Base-by-base conservation (phyloP, 2,329 filamentous ascomycete genomes). In the Dothistroma pini region DNA sequence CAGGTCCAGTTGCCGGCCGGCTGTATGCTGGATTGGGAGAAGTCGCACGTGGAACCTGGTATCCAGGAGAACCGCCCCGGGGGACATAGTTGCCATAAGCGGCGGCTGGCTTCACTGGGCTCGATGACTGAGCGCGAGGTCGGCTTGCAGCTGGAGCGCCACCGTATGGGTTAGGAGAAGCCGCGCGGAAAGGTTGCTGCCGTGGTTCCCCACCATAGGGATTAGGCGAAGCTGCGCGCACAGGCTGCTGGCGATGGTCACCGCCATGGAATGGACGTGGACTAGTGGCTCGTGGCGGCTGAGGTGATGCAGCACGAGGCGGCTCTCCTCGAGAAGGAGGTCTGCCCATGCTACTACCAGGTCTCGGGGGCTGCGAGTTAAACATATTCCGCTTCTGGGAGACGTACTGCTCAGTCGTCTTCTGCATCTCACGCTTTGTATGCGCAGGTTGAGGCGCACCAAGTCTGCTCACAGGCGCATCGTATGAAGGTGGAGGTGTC, bases 391-490 rank as follows among this genome's bases (percentile, higher is more conserved):
- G 85, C 2, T 90, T 91, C 75, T 97, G 90, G 51, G 87, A 86
- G 22, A 89, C 86, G 71, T 93, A 97, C 75, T 92, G 92, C 69
- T 96, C 89, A 0, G 92, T 95, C 4, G 93, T 91, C 75, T 96
- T 90, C 72, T 96, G 91, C 96, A 99, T 99, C 53, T 95, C 91
- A 65, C 89, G 90, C 4, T 91, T 90, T 0, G 96, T 99, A 63
- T 96, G 91, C 1, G 95, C 95, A 1, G 93, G 92, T 61, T 93
- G 89, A 1, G 95, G 96, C 12, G 93, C 90, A 57, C 92, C 95
- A 4, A 97, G 83, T 61, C 90, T 84, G 72, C 89, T 90, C 51
- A 91, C 83, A 54, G 88, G 85, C 52, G 86, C 85, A 62, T 93
- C 89, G 71, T 97, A 97, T 0, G 90, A 91, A 4, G 93, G 93